Evolutionary conservation across 225 moss, liverwort and hornwort species (phyloP), one percentile per base, ranked within the genome.

Genomic region (Sphagnum contortum): DNA sequence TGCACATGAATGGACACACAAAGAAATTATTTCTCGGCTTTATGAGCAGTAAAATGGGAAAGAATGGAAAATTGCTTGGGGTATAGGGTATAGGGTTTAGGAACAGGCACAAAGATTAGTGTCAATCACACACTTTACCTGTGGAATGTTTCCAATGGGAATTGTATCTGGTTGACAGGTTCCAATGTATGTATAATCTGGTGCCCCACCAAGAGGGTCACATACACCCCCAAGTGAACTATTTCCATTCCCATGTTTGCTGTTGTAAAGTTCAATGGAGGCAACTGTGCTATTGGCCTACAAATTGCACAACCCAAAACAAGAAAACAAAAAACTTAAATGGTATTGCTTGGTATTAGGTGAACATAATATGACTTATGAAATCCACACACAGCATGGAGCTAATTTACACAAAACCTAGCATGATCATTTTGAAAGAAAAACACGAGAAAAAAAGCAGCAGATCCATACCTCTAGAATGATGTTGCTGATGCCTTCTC

Each of bases 141-240:
- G 60, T 11, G 91, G 83, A 48, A 91, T 81, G 2, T 82, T 71
- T 69, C 64, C 61, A 29, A 91, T 82, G 3, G 76, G 66, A 51
- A 88, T 49, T 2, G 88, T 86, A 68, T 74, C 80, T 11, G 64
- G 48, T 44, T 81, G 72, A 68, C 91, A 91, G 12, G 86, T 74
- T 8, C 66, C 79, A 2, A 63, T 72, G 62, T 81, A 83, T 45
- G 60, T 63, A 50, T 84, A 91, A 62, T 83, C 69, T 2, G 91
- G 91, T 11, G 91, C 79, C 6, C 76, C 81, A 3, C 88, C 88
- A n/a, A 91, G 81, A 0, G 69, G 78, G 59, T 84, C 55, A 54
- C 86, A 91, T 48, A 91, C 60, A 55, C 66, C 73, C 46, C 66
- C 68, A 61, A 77, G 50, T 29, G 80, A 70, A 4, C 84, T 77